These are phyloP conservation scores for Sordariomycetes sp. DNA, from an alignment of 2,329 filamentous ascomycete genomes.

Conservation along the genomic window DNA sequence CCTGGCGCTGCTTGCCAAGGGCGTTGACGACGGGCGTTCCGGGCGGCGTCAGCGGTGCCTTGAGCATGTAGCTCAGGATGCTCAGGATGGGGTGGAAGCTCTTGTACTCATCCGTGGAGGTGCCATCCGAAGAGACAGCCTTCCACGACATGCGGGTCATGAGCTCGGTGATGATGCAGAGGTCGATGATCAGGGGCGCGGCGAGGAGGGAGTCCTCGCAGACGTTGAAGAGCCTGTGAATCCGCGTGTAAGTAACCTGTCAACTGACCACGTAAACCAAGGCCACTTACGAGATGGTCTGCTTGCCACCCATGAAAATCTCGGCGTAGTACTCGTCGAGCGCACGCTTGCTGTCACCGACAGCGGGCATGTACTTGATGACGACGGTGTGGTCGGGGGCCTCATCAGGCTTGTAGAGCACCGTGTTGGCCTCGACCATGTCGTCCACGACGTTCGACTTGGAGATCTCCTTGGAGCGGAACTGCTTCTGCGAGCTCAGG, in stretches of 20 bases:
- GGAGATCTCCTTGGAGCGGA: slow-evolving; percentile 99
- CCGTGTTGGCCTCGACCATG: slow-evolving; percentile 92
- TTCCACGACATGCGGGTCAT: slow-evolving; percentile 98
- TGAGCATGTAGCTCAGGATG: slow-evolving; percentile 97
- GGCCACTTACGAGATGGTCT: slow-evolving; percentile 69
- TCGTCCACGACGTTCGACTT: slow-evolving; percentile 99
- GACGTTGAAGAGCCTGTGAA: slow-evolving; percentile 82
- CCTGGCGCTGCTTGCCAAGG: slow-evolving; percentile 88
- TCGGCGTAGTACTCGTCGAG: slow-evolving; percentile 98
- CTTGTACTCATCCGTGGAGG: slow-evolving; percentile 59
- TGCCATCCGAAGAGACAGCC: slow-evolving; percentile 40
- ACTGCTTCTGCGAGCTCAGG: slow-evolving; percentile 92
- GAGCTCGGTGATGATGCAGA: slow-evolving; percentile 88
- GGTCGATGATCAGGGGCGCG: slow-evolving; percentile 92
- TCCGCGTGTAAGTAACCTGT: background rate
- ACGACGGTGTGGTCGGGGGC: slow-evolving; percentile 97
- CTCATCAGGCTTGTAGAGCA: slow-evolving; percentile 85
- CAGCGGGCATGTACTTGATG: slow-evolving; percentile 99
- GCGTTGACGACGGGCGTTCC: slow-evolving; percentile 95
- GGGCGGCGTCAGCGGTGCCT: slow-evolving; percentile 87
- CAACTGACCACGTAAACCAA: background rate
- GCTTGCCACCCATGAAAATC: slow-evolving; percentile 97
- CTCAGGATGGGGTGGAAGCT: slow-evolving; percentile 95
- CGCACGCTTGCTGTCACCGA: slow-evolving; percentile 97
- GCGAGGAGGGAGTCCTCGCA: slow-evolving; percentile 97